These are phyloP conservation scores for Phialophora tarda DNA, from an alignment of 2,329 filamentous ascomycete genomes.

Conservation along the genomic window DNA sequence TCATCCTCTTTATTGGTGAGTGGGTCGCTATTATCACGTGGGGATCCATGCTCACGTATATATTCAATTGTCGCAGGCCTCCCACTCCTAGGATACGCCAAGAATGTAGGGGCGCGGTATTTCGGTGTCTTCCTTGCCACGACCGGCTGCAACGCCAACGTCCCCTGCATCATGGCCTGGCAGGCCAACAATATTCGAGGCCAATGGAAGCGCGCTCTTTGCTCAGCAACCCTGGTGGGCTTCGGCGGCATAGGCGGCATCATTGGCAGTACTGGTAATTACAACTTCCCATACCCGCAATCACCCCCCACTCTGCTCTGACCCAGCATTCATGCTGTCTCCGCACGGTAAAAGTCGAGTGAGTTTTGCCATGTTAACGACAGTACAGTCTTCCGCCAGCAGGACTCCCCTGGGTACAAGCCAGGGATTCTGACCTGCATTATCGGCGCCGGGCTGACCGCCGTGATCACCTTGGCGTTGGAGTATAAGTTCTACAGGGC, in stretches of 20 bases:
- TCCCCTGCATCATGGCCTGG: conserved; percentile 75
- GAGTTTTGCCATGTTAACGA: neutral
- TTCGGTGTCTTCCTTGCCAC: conserved; percentile 72
- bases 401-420: conserved; percentile 44
- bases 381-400: conserved; percentile 61
- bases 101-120: conserved; percentile 60
- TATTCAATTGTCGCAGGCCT: conserved; percentile 64
- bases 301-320: no score
- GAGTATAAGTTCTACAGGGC: conserved; percentile 30
- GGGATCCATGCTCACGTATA: neutral
- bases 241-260: conserved; percentile 80
- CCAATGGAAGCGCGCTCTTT: conserved; percentile 84
- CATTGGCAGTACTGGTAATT: conserved; percentile 63
- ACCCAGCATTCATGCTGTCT: neutral
- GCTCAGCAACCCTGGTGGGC: conserved; percentile 75
- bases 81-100: conserved; percentile 46
- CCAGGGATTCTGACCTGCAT: conserved; percentile 45
- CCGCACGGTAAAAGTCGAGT: no score
- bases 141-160: conserved; percentile 59
- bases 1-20: neutral
- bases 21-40: neutral
- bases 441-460: conserved; percentile 24
- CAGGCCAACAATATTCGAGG: conserved; percentile 87
- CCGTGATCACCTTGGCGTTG: conserved; percentile 23
- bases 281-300: neutral